Conservation (phyloP, 768 basidiomycete genomes). For the Ephemerocybe angulata region DNA sequence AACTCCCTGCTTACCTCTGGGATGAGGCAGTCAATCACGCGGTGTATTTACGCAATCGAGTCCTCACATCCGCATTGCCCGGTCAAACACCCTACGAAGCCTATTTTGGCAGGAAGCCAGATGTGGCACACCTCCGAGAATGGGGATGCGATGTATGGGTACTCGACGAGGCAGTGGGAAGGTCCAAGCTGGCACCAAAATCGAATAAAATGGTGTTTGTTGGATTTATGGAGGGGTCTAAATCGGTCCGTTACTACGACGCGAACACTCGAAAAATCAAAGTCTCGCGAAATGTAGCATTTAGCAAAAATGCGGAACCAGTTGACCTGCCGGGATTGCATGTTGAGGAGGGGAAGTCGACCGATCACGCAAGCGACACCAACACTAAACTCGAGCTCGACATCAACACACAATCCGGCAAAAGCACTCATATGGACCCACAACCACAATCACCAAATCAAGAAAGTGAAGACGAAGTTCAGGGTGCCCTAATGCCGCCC, state of each 20-base stretch:
- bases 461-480: no score
- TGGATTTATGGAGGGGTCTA: conserved; percentile 19
- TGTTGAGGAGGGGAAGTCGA: conserved; percentile 11
- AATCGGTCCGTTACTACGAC: conserved; percentile 21
- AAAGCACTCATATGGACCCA: background rate
- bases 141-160: conserved; percentile 40
- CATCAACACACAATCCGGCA: background rate
- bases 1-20: conserved; percentile 28
- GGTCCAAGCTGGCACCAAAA: background rate
- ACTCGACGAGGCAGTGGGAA: conserved; percentile 4
- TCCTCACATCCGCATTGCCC: conserved; percentile 17
- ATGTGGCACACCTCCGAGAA: conserved; percentile 27
- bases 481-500: no score
- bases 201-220: conserved; percentile 13
- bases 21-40: conserved; percentile 15
- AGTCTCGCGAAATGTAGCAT: conserved; percentile 19
- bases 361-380: background rate
- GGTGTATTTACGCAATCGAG: conserved; percentile 21
- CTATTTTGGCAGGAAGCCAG: conserved; percentile 19
- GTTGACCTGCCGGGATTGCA: conserved; percentile 7
- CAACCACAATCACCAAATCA: background rate
- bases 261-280: conserved; percentile 10
- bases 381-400: background rate
- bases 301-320: conserved; percentile 13
- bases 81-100: conserved; percentile 22